Base-by-base conservation (phyloP, 257 asterid species). In the Paulownia fortunei region DNA sequence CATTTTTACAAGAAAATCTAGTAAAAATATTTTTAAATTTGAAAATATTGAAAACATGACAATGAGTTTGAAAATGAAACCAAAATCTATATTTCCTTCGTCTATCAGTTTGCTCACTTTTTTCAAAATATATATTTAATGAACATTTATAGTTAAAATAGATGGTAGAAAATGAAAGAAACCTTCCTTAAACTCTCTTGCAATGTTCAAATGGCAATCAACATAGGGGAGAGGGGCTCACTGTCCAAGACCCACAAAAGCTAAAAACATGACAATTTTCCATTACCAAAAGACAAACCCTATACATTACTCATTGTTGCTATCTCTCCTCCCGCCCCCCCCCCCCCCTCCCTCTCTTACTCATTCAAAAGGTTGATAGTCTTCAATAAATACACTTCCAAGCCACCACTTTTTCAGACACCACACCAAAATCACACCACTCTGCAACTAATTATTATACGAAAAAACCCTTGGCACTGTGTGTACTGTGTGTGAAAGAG, bases 281-380 rank as follows among this genome's bases (percentile, higher is more conserved):
- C 74, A 39, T 59, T 68, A 49, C 66, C 27, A 42, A 51, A 18
- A 30, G 62, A 59, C 54, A 2, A 12, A 68, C 47, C 71, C 77
- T 46, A 59, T 44, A 26, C 34, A 32, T 27, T 13, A 23, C 26
- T 15, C 46, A 3, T n/a, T 47, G 16, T 63, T 34, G 2, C 23
- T 15, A 42, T 16, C 61, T 34, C 26, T 36, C 51, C 39, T 21
- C 58, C 16, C 3, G n/a, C 26, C 36, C 36, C 36, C 2, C 0
- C 4, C 19, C 62, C 16, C 19, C 62, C 7, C 32, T 23, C 15
- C 3, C 0, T 0, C 3, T 21, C 39, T 26, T 24, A 39, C 47
- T 74, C 68, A 76, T 70, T 76, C 72, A 42, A 76, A 72, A 55
- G 10, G 76, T 56, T 81, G 84, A 70, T 37, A 32, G 27, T 19